Base-by-base conservation (phyloP, 306 rosid genomes). In the Prosopis cineraria region DNA sequence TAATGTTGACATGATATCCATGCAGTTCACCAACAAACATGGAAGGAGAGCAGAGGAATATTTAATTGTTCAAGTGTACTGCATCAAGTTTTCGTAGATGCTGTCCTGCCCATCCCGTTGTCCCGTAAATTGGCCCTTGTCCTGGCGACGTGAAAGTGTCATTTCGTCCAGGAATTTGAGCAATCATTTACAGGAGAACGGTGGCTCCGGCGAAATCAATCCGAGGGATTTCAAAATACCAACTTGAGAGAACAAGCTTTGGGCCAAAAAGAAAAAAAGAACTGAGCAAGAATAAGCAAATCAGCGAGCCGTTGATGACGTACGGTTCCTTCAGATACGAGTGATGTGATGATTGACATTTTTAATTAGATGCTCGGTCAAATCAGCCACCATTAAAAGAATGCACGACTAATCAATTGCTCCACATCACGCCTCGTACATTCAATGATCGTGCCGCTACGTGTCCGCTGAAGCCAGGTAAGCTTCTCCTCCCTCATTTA, bases 161-260 rank as follows among this genome's bases (percentile, higher is more conserved):
- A 6, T 17, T 31, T 45, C 43, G 19, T 4, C 12, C 17, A 45
- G 8, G 4, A 30, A 47, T 17, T 47, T 34, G 24, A 19, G 63
- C 45, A 19, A 10, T 19, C 13, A 22, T 65, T 44, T 59, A 58
- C 44, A 67, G 67, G 71, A 44, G 41, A 73, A 14, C 64, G 45
- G 81, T 71, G 55, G 55, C 70, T 30, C 67, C 41, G 10, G 33
- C 9, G 53, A 69, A 50, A 40, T 12, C 55, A 40, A n/a, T 59
- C 70, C 10, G 3, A n/a, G 27, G 45, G 40, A 39, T 76, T 76
- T 62, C 73, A 60, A 63, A 31, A 29, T 41, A 70, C 69, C 80
- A 60, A 10, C 8, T 8, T 20, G 31, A 78, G 41, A 31, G 55
- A 76, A 81, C 63, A 56, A 63, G 45, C 69, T 50, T 7, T 6